Base-by-base conservation (phyloP, 2,329 filamentous ascomycete species). In the Seiridium cupressi region DNA sequence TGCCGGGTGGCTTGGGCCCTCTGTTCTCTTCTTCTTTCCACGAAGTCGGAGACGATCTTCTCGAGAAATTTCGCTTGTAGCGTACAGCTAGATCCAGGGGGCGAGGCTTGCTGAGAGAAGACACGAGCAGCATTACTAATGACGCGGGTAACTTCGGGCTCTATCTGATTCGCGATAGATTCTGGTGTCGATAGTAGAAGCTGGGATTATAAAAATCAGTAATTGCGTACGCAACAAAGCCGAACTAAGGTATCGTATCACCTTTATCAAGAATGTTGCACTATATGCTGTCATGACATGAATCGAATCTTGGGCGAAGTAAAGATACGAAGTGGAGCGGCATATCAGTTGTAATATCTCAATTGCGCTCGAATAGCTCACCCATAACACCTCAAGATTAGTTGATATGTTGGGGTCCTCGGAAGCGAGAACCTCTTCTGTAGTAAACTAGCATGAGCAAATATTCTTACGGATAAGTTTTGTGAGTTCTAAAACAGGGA, bases 271-370 rank as follows among this genome's bases (percentile, higher is more conserved):
- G 57, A 76, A 76, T 3, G 74, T 72, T 10, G 74, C 72, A n/a
- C 73, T 71, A 60, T 78, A 77, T 3, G 76, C 76, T 13, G 72
- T 73, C 76, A 77, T 77, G 11, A 77, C 73, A 61, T 78, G 76
- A 4, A 78, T 66, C 1, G 75, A 77, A 56, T 77, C 75, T 61
- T 78, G 75, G 3, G 71, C 73, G 62, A 76, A 78, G 59, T 73
- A 77, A 0, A 78, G 64, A 48, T 69, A 68, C 3, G 70, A 69
- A 0, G 71, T 61, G 54, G 69, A 64, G 11, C 55, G 51, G 13
- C 69, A 67, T 18, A 76, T 72, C 26, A 76, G 59, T 26, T 69
- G 66, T 3, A 77, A 62, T 69, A 74, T 69, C 31, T 73, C 72
- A 18, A 73, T 69, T 32, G 73, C 72, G 31, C 68, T 71, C 2